phyloP scores from a whole-genome alignment of 306 rosid species.

The Sicyos baderoa region DNA sequence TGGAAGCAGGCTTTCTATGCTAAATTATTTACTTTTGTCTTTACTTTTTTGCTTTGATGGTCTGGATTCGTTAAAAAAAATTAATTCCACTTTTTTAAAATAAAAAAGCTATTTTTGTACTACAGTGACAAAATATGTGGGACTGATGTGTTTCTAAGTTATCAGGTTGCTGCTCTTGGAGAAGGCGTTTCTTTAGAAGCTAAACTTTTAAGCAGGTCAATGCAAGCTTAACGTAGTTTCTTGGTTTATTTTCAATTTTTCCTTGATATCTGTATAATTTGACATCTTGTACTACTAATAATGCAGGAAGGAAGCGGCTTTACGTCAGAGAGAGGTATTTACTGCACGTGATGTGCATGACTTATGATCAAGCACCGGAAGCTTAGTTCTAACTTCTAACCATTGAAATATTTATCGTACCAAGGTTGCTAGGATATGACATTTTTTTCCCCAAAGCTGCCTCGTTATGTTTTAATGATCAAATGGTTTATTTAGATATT shows the following conservation, averaged over 20 bases:
- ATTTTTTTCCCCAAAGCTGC: not conserved
- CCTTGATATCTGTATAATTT: slow-evolving; percentile 21
- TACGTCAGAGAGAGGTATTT: slow-evolving; percentile 84
- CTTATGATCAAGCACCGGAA: slow-evolving; percentile 1
- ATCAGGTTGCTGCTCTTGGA: slow-evolving; percentile 82
- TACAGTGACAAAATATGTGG: not conserved
- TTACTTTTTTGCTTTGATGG: not conserved
- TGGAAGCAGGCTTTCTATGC: not conserved
- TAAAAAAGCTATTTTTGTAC: too few relatives aligned
- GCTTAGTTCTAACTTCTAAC: not conserved
- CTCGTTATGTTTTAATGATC: not conserved
- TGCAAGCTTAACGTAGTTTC: slow-evolving; percentile 27
- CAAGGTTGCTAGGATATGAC: not conserved
- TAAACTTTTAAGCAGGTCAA: slow-evolving; percentile 91
- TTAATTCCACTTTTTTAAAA: too few relatives aligned
- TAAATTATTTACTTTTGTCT: slow-evolving; percentile 3
- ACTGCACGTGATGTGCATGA: slow-evolving; percentile 1
- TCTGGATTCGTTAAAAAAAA: not conserved
- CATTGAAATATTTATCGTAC: not conserved
- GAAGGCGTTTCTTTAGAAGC: slow-evolving; percentile 98
- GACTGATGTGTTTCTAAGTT: slow-evolving; percentile 9
- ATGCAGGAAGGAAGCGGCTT: slow-evolving; percentile 85
- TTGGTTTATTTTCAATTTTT: slow-evolving; percentile 20
- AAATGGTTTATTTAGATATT: not conserved
- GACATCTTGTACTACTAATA: slow-evolving; percentile 18